Evolutionary conservation across 2,329 filamentous ascomycete species (phyloP).

Genomic region (Neonectria ditissima): DNA sequence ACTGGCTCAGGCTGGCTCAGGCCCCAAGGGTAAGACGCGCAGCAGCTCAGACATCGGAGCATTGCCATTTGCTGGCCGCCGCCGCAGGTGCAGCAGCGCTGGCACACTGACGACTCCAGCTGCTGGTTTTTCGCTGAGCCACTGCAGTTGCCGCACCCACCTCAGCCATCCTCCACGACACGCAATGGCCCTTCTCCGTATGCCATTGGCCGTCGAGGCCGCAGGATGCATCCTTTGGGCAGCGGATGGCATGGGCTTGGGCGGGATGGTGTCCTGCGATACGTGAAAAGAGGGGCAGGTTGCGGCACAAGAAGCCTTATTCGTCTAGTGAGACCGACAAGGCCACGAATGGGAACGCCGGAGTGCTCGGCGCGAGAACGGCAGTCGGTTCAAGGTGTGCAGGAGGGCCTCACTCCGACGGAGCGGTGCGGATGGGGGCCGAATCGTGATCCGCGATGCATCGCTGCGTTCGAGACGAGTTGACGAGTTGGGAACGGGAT

Average conservation of each 20-base stretch:
- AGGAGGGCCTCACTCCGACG: constrained; percentile 29
- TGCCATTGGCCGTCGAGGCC: constrained; percentile 31
- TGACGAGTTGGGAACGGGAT: not conserved
- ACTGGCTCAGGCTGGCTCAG: constrained; percentile 27
- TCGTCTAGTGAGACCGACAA: constrained; percentile 32
- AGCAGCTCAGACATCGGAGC: constrained; percentile 21
- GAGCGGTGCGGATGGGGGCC: constrained; percentile 37
- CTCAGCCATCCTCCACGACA: constrained; percentile 24
- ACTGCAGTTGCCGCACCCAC: constrained; percentile 23
- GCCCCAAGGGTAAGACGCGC: constrained; percentile 25
- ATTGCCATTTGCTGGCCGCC: constrained; percentile 21
- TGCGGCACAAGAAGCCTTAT: constrained; percentile 36
- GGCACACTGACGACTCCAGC: constrained; percentile 15
- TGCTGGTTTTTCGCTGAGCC: constrained; percentile 31
- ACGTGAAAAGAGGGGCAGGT: constrained; percentile 39
- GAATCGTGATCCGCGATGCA: constrained; percentile 20
- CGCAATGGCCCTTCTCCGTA: constrained; percentile 23
- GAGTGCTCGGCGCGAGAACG: constrained; percentile 28
- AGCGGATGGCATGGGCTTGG: constrained; percentile 29
- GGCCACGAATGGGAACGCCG: constrained; percentile 40
- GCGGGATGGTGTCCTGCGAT: constrained; percentile 37
- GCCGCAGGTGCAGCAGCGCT: constrained; percentile 25
- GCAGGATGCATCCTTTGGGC: constrained; percentile 32
- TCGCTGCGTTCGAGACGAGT: not conserved
- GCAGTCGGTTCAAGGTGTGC: constrained; percentile 11